A percentile compares a stretch with the other conserved stretches of the same genome.
phyloP scores from a whole-genome alignment of 768 basidiomycete genomes.

The Pisolithus albus region DNA sequence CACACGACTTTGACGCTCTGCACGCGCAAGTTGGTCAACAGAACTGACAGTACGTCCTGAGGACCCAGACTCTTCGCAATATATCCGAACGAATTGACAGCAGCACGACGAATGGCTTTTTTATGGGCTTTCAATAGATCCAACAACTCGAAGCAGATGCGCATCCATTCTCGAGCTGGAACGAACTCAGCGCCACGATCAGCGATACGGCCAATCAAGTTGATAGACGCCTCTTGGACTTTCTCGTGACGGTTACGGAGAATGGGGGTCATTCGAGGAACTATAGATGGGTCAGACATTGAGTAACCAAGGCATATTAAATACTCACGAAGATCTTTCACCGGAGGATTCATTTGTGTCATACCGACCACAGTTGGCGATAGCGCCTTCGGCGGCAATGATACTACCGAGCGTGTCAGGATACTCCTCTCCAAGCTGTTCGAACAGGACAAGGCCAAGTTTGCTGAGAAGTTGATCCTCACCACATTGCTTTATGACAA shows the following conservation, averaged over 20 bases:
- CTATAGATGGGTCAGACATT: conserved; percentile 34
- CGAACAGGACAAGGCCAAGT: conserved; percentile 93
- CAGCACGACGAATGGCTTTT: conserved; percentile 96
- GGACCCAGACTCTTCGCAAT: conserved; percentile 99
- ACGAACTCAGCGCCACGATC: conserved; percentile 99
- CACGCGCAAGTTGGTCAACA: conserved; percentile 93
- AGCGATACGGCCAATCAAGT: conserved; percentile 98
- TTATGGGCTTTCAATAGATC: conserved; percentile 98
- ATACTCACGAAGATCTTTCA: conserved; percentile 92
- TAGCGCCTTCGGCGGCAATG: conserved; percentile 97
- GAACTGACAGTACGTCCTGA: conserved; percentile 92
- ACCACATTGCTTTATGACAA: conserved; percentile 98
- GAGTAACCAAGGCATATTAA: background rate
- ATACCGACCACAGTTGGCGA: conserved; percentile 99
- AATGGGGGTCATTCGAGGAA: conserved; percentile 99
- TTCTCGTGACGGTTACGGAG: conserved; percentile 98
- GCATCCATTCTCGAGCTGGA: conserved; percentile 99
- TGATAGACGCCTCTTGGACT: conserved; percentile 98
- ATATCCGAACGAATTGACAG: conserved; percentile 99
- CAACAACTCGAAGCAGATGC: conserved; percentile 96
- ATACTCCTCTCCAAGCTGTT: conserved; percentile 98
- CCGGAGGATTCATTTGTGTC: conserved; percentile 99
- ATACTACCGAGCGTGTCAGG: conserved; percentile 99
- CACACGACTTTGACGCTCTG: conserved; percentile 99
- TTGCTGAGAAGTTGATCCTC: conserved; percentile 95